Evolutionary conservation across 2,329 filamentous ascomycete species (phyloP), one percentile per base, ranked within the genome.

Genomic region (Nannizziopsis barbatae): DNA sequence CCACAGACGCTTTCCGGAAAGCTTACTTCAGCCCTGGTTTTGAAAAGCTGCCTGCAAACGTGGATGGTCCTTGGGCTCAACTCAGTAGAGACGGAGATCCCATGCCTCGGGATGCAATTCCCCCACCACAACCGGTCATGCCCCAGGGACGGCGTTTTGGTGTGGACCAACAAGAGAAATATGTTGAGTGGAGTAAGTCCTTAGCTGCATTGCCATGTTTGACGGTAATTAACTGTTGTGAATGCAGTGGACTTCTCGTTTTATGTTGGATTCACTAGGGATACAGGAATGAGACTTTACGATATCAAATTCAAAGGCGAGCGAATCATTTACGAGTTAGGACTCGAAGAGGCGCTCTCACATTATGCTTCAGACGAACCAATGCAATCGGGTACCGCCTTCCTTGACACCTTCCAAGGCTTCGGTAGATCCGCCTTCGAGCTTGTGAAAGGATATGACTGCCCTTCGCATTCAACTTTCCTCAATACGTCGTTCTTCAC

Each of bases 281-380:
- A 68, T 2, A 66, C 71, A 1, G 74, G 72, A 1, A 53, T 75
- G 8, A 66, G 64, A 52, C 60, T 76, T 10, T 72, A 67, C 55
- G 73, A 76, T 54, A 71, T 76, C 52, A 65, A 65, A 17, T 75
- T 72, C 61, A 71, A 72, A 53, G 71, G 69, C 10, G 67, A 75
- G 52, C 64, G 72, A 1, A 65, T 76, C 38, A 62, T 76, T 40
- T 76, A 76, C 55, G 72, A 76, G 58, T 65, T 76, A 3, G 69
- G 69, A 7, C 61, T 76, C 43, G 72, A 77, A 55, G 74, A 76
- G 56, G 74, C 73, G 0, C 62, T 74, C 20, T 71, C 74, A 3
- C 73, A 76, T 49, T 76, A 76, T 52, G 73, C 70, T 11, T 64
- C 63, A 7, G 56, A 57, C 39, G 63, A 65, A 45, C 56, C 57